Evolutionary conservation across 768 basidiomycete genomes (phyloP), one percentile per base, ranked within the genome.

Genomic region (Lentinula sp.): DNA sequence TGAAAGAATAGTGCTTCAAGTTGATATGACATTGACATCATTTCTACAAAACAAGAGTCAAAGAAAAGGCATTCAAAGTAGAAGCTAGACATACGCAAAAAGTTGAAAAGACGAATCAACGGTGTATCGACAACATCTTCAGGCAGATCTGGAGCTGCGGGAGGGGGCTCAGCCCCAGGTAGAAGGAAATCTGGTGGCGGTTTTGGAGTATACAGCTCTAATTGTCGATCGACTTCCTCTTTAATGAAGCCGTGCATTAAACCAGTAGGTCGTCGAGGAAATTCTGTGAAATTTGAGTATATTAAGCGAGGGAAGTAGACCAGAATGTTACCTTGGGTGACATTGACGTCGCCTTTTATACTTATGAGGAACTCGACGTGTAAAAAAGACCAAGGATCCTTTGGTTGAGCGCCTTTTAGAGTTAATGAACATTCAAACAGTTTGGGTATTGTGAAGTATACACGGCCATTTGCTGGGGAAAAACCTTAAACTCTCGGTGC

Each of bases 21-120:
- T 67, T 96, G 95, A 72, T 97, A 97, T 2, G 91, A 88, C 61
- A 97, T 73, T 1, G 93, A 91, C 84, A 95, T 91, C 79, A 92
- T 89, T 70, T 95, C 93, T 95, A 63, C 6, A 15, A 32, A 32
- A 52, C 28, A 6, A 37, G 4, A 2, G 62, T 65, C 33, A 66
- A 57, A 48, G 60, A 45, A 51, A 57, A 13, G 18, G 46, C 2
- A 42, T 32, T 12, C 39, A 48, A 41, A 55, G 15, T 52, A 4
- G 8, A 36, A 18, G 16, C 67, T 4, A 23, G 5, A 72, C 93
- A 68, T 71, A 96, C 95, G 93, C 39, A 98, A 78, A 65, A 96
- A 91, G 66, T 95, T 96, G 74, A 83, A 95, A 6, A 93, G 68
- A 45, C 95, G 84, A 7, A 94, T 83, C 3, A 98, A 81, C 10